Percentiles rank a stretch among this genome's conserved stretches.
Evolutionary conservation across 805 yeast genomes (phyloP).

Genomic region (Lachancea kluyveri): DNA sequence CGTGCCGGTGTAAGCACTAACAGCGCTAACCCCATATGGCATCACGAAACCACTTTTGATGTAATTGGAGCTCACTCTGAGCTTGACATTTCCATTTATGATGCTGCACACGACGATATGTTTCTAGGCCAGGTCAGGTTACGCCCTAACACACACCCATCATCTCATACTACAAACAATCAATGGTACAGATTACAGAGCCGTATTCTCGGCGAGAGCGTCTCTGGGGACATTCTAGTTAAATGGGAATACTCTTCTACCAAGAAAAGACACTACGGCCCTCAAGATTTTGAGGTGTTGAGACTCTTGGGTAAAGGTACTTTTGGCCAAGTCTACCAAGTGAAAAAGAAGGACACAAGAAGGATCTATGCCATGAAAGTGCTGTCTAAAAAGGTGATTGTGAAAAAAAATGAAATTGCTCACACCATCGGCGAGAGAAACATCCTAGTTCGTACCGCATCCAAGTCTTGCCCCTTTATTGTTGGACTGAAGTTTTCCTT

Average conservation of each 20-base stretch:
- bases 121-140: slow-evolving; percentile 82
- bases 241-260: slow-evolving; percentile 66
- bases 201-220: slow-evolving; percentile 68
- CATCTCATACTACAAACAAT: slow-evolving; percentile 38
- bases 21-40: slow-evolving; percentile 68
- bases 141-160: slow-evolving; percentile 45
- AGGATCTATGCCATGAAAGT: slow-evolving; percentile 98
- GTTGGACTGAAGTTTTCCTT: slow-evolving; percentile 94
- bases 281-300: slow-evolving; percentile 89
- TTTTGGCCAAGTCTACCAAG: slow-evolving; percentile 97
- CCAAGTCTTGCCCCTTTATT: slow-evolving; percentile 84
- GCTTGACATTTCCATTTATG: slow-evolving; percentile 87
- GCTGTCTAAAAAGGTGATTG: slow-evolving; percentile 87
- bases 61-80: slow-evolving; percentile 81
- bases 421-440: slow-evolving; percentile 97
- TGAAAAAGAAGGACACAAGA: slow-evolving; percentile 79
- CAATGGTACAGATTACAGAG: slow-evolving; percentile 73
- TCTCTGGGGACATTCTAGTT: slow-evolving; percentile 72
- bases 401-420: slow-evolving; percentile 94
- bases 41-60: slow-evolving; percentile 88
- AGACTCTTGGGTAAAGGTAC: slow-evolving; percentile 93
- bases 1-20: slow-evolving; percentile 9
- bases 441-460: slow-evolving; percentile 86
- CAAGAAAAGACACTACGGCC: slow-evolving; percentile 76
- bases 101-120: slow-evolving; percentile 71